Evolutionary conservation across 371 early-diverging fungal genomes (phyloP).

Genomic region (Chytridiales sp.): DNA sequence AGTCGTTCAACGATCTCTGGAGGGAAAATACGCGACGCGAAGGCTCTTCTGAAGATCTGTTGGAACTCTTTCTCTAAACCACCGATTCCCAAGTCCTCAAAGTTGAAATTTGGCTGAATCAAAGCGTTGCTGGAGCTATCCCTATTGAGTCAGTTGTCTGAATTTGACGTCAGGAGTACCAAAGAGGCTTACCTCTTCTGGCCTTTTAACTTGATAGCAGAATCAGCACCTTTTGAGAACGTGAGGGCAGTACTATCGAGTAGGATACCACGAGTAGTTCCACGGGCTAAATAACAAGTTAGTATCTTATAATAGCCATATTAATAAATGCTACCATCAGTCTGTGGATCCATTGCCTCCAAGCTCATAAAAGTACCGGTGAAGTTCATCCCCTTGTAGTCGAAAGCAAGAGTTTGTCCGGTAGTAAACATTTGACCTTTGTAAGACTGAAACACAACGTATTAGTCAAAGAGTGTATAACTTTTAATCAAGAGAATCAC

Average conservation of each 20-base stretch:
- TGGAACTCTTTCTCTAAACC: slow-evolving; percentile 98
- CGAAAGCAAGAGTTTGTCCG: slow-evolving; percentile 70
- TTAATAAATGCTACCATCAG: too few relatives aligned
- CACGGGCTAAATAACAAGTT: neutral
- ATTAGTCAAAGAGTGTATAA: slow-evolving; percentile 2
- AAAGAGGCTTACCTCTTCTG: slow-evolving; percentile 26
- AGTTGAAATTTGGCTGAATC: slow-evolving; percentile 94
- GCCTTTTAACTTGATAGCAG: slow-evolving; percentile 74
- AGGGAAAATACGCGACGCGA: slow-evolving; percentile 98
- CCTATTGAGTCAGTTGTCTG: neutral
- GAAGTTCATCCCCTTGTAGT: slow-evolving; percentile 77
- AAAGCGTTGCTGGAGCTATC: slow-evolving; percentile 52
- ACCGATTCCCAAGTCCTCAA: slow-evolving; percentile 99
- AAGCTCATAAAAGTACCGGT: slow-evolving; percentile 54
- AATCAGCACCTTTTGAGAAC: slow-evolving; percentile 69
- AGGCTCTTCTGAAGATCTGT: slow-evolving; percentile 98
- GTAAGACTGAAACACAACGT: slow-evolving; percentile 43
- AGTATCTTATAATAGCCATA: too few relatives aligned
- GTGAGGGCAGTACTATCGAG: slow-evolving; percentile 68
- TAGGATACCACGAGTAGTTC: slow-evolving; percentile 64
- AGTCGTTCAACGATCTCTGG: slow-evolving; percentile 93
- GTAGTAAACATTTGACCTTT: slow-evolving; percentile 73
- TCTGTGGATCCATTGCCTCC: slow-evolving; percentile 65
- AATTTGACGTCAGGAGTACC: neutral
- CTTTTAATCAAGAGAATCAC: slow-evolving; percentile 31